Percentiles rank a stretch among this genome's conserved stretches.
Evolutionary conservation across 345 rosid species (phyloP).

Genomic region (Passiflora organensis): DNA sequence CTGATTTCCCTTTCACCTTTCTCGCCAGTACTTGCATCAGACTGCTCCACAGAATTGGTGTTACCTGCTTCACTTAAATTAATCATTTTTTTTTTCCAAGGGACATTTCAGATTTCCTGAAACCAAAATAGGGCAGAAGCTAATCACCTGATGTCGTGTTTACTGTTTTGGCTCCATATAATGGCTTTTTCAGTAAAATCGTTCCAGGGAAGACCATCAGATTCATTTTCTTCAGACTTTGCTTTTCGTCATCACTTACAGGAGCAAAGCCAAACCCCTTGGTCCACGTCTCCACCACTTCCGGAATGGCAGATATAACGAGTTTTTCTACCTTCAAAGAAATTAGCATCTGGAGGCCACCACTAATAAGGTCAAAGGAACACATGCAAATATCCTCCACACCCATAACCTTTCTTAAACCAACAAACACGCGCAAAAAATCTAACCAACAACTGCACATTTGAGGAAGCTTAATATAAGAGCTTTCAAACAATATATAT

Average conservation of each 20-base stretch:
- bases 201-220: constrained; percentile 90
- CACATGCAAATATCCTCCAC: too few species aligned
- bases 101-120: constrained; percentile 3
- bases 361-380: too few species aligned
- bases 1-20: too few species aligned
- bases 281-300: constrained; percentile 78
- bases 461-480: too few species aligned
- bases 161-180: constrained; percentile 26
- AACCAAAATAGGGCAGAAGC: not conserved
- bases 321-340: constrained; percentile 80
- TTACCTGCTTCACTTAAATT: not conserved
- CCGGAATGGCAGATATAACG: constrained; percentile 84
- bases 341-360: constrained; percentile 48
- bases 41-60: constrained; percentile 9
- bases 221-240: constrained; percentile 51
- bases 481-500: too few species aligned
- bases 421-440: too few species aligned
- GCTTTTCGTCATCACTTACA: constrained; percentile 53
- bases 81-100: not conserved
- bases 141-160: constrained; percentile 35
- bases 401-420: too few species aligned
- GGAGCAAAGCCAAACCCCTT: constrained; percentile 69
- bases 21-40: not conserved
- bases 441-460: too few species aligned
- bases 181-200: constrained; percentile 54